phyloP scores from a whole-genome alignment of 1,139 yeast species.

The Spencermartinsiella ligniputridi region DNA sequence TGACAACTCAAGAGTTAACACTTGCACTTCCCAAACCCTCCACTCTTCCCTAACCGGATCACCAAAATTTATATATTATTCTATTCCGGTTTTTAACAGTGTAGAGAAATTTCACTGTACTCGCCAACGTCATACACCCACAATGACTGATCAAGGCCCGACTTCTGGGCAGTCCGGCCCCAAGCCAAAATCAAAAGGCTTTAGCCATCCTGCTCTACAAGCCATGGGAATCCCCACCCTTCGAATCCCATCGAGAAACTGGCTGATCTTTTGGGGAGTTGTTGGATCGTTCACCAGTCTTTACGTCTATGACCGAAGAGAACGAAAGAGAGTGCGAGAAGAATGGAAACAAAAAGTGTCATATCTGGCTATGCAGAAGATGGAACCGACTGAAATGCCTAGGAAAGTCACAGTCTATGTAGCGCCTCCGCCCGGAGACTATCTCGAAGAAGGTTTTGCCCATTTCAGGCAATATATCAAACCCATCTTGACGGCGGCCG shows the following conservation, averaged over 20 bases:
- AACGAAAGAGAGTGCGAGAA: constrained; percentile 62
- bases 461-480: constrained; percentile 78
- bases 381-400: constrained; percentile 52
- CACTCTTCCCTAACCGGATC: too few species aligned
- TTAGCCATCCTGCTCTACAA: constrained; percentile 78
- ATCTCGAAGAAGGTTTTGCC: constrained; percentile 66
- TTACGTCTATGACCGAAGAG: constrained; percentile 68
- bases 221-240: constrained; percentile 82
- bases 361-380: constrained; percentile 42
- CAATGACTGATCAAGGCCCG: background rate
- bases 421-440: constrained; percentile 97
- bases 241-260: constrained; percentile 82
- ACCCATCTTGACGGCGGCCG: constrained; percentile 82
- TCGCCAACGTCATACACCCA: background rate
- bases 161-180: background rate
- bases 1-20: too few species aligned
- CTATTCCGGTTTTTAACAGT: background rate
- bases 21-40: too few species aligned
- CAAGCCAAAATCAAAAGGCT: constrained; percentile 40
- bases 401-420: constrained; percentile 77
- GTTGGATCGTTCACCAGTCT: constrained; percentile 66
- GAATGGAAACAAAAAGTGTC: constrained; percentile 64
- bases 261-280: constrained; percentile 86
- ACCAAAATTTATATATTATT: too few species aligned
- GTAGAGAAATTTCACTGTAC: background rate